Evolutionary conservation across 495 filamentous ascomycete genomes (phyloP).

Genomic region (Mytilinidion resinicola): DNA sequence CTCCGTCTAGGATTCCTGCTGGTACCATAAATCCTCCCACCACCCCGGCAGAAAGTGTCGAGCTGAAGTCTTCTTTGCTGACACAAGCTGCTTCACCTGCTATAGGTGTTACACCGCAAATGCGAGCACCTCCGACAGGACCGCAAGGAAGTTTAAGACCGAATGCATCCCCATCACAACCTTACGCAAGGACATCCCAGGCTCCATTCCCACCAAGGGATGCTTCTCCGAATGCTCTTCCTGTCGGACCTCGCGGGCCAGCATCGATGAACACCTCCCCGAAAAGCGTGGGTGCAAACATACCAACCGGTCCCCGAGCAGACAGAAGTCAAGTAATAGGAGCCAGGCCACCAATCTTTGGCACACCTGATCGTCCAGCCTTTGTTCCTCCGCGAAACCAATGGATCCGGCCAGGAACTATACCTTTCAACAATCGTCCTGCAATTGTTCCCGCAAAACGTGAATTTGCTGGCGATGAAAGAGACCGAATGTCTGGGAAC

Average conservation of each 20-base stretch:
- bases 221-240: conserved; percentile 19
- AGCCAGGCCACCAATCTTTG: conserved; percentile 17
- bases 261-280: conserved; percentile 33
- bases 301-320: conserved; percentile 39
- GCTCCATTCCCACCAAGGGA: conserved; percentile 14
- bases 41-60: conserved; percentile 1
- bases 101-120: conserved; percentile 8
- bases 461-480: conserved; percentile 20
- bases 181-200: conserved; percentile 15
- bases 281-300: conserved; percentile 25
- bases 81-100: conserved; percentile 14
- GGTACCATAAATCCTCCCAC: neutral
- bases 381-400: conserved; percentile 25
- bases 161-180: conserved; percentile 28
- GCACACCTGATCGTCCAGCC: conserved; percentile 24
- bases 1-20: conserved; percentile 3
- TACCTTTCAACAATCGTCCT: conserved; percentile 6
- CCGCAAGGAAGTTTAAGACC: conserved; percentile 18
- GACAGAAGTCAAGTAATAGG: conserved; percentile 28
- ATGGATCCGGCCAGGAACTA: conserved; percentile 32
- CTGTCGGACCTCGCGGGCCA: conserved; percentile 25
- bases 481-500: conserved; percentile 17
- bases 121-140: conserved; percentile 20
- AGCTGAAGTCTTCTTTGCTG: conserved; percentile 11
- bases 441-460: conserved; percentile 20